Evolutionary conservation across 805 yeast genomes (phyloP), one percentile per base, ranked within the genome.

Genomic region (Clavispora santaluciae): DNA sequence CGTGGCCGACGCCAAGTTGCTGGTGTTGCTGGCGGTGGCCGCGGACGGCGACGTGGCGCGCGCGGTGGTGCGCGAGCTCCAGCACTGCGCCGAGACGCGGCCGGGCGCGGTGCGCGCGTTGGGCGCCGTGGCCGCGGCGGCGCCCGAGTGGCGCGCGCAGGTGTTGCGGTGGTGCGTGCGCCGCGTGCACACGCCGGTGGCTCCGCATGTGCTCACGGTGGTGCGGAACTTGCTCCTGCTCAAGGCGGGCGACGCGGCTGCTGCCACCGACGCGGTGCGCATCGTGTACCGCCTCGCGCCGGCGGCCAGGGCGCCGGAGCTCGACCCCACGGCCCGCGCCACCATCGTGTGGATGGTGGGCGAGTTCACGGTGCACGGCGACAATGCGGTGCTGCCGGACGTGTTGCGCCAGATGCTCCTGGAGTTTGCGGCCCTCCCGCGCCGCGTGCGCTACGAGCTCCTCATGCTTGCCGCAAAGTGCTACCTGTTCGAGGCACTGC

Each of bases 331-430:
- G 13, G 95, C 98, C 0, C 78, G 81, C 49, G 88, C 95, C 1
- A 84, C 91, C 35, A 81, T 90, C 9, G 72, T 91, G 6, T 93
- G 98, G 98, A 70, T 91, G 8, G 75, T 91, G 39, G 96, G 98
- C 4, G 97, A 93, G 55, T 83, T 81, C 56, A 71, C 82, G 0
- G 56, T 49, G 22, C 51, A 54, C 9, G 57, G 60, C 16, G 43
- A 57, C 20, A 66, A 64, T 29, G 47, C 56, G 20, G 60, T 86
- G 38, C 82, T 90, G 3, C 90, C 95, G 0, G 96, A 91, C 56
- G 75, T 87, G 2, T 64, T 88, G 41, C 70, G 96, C 39, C 63
- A 66, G 11, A 61, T 85, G 28, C 59, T 82, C 6, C 70, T 70
- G 22, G 61, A 56, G 4, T 86, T 84, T 55, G 64, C 79, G 0